Base-by-base conservation (phyloP, 2,329 filamentous ascomycete genomes). In the Diaporthe sp. region DNA sequence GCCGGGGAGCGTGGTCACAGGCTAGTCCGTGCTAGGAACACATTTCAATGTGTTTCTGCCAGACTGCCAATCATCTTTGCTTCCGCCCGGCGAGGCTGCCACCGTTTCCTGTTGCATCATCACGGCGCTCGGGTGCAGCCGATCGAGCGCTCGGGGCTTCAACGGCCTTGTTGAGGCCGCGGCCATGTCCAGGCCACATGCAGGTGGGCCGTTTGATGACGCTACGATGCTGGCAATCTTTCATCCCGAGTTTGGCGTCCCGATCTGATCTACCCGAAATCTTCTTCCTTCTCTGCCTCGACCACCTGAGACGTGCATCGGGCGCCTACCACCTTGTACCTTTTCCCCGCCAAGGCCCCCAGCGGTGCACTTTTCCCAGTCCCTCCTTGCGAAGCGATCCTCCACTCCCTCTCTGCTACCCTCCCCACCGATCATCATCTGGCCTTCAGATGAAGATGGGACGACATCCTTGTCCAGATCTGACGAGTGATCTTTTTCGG, bases 231-330 rank as follows among this genome's bases (percentile, higher is more conserved):
- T 66, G 63, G 44, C 63, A 66, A 51, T 66, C 44, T 66, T 66
- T 66, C 63, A 51, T 66, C 63, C 63, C 63, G 63, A 66, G 63
- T 66, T 51, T 66, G 63, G 63, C 63, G 44, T 66, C 63, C 63
- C 63, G 63, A 51, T 66, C 63, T 51, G 63, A 66, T 66, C 63
- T 66, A 66, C 63, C 63, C 63, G 63, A 51, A 66, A 66, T 66
- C 63, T 66, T 66, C 27, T 37, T 51, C 44, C 63, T 51, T 32
- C 37, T 17, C 12, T 51, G 63, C 63, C 63, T 66, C 32, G 63
- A 30, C 44, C 44, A 50, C 51, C 44, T 66, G 44, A 66, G 63
- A 50, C 32, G 44, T 51, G 44, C 63, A 51, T 35, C 61, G 44
- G 42, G 30, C 61, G 44, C 63, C 63, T 37, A n/a, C 44, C 63